Conservation (phyloP, 202 grass and related monocot species). For the Carex arenaria region DNA sequence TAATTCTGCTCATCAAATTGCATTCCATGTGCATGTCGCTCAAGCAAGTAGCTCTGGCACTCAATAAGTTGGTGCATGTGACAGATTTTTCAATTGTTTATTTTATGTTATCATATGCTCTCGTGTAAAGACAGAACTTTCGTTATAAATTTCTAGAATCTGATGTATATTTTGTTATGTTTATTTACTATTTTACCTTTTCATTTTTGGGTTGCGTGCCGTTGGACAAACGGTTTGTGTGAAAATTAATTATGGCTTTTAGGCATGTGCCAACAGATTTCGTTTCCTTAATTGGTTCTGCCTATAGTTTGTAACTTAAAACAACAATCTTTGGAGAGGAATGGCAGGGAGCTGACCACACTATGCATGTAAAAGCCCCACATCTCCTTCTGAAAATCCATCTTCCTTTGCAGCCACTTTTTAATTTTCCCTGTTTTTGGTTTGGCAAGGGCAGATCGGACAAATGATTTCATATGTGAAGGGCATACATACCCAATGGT, state of each 20-base stretch:
- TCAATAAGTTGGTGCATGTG: no score
- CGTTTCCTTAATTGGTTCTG: not conserved
- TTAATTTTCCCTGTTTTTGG: no score
- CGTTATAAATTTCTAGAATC: not conserved
- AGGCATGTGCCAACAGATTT: not conserved
- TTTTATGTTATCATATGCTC: not conserved
- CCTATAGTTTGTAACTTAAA: not conserved
- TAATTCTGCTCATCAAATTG: not conserved
- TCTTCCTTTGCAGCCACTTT: no score
- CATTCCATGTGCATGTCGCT: conserved; percentile 37
- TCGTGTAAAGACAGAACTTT: not conserved
- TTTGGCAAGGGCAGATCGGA: no score
- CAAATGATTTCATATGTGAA: no score
- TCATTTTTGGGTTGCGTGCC: not conserved
- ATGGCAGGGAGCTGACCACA: no score
- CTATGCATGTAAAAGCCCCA: no score
- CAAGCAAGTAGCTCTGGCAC: not conserved
- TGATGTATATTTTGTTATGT: not conserved
- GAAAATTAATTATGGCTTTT: not conserved
- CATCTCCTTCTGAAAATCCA: no score
- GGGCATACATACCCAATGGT: no score
- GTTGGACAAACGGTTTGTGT: not conserved
- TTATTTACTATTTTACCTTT: not conserved
- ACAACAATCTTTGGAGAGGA: no score
- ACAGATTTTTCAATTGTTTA: not conserved